Conservation (phyloP, 2,329 filamentous ascomycete genomes). For the Exophiala oligosperma region DNA sequence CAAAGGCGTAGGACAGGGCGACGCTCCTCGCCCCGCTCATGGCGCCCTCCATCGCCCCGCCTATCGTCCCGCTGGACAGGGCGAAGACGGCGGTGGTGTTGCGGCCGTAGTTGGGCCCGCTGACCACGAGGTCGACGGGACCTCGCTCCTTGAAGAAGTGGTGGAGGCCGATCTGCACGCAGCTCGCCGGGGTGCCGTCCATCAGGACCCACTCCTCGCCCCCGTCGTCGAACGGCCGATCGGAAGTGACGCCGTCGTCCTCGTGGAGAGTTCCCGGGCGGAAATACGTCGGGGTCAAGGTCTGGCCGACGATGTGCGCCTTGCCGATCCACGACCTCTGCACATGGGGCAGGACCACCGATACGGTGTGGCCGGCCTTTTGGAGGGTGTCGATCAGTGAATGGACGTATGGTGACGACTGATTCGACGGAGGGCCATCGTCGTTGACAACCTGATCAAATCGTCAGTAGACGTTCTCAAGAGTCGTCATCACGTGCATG, state of each 20-base stretch:
- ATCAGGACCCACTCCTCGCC: slow-evolving; percentile 79
- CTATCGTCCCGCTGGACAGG: slow-evolving; percentile 74
- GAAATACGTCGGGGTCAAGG: slow-evolving; percentile 82
- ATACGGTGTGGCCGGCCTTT: slow-evolving; percentile 77
- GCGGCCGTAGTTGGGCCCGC: slow-evolving; percentile 79
- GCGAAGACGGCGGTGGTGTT: slow-evolving; percentile 81
- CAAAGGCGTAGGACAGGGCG: slow-evolving; percentile 89
- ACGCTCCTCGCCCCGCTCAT: slow-evolving; percentile 70
- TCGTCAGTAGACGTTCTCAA: slow-evolving; percentile 4
- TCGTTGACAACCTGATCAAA: slow-evolving; percentile 60
- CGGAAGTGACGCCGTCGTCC: slow-evolving; percentile 68
- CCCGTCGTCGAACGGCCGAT: slow-evolving; percentile 53
- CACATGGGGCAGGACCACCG: slow-evolving; percentile 84
- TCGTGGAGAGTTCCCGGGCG: slow-evolving; percentile 62
- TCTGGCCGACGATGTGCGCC: slow-evolving; percentile 90
- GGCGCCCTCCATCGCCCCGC: slow-evolving; percentile 74
- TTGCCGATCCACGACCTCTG: slow-evolving; percentile 99
- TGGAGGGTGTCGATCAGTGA: slow-evolving; percentile 69
- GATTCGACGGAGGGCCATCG: slow-evolving; percentile 75
- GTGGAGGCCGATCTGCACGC: slow-evolving; percentile 78
- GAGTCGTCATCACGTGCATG: slow-evolving; percentile 4
- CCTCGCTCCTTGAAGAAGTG: slow-evolving; percentile 74
- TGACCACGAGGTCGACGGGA: slow-evolving; percentile 73
- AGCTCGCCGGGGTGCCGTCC: slow-evolving; percentile 77
- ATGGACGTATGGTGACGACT: slow-evolving; percentile 79